Evolutionary conservation across 176 grass and related monocot species (phyloP).

Genomic region (Oryza australiensis): DNA sequence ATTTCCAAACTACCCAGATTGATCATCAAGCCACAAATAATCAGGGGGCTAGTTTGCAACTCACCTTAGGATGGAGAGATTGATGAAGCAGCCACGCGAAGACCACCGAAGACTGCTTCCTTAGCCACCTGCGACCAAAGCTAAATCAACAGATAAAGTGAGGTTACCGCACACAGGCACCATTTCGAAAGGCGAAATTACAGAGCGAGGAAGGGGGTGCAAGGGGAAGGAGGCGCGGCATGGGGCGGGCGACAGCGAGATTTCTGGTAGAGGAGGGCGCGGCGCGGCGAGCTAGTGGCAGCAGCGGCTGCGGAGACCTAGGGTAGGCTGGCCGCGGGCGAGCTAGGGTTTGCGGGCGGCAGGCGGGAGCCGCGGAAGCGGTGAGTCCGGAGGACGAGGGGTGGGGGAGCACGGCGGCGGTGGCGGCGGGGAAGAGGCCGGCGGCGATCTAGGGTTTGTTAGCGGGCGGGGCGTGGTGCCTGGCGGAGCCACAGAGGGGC

Average conservation of each 20-base stretch:
- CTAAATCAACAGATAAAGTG: background rate
- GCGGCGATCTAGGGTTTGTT: background rate
- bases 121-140: background rate
- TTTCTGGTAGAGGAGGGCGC: too few species aligned
- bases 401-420: background rate
- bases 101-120: background rate
- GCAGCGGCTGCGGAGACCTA: background rate
- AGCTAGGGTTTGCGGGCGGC: background rate
- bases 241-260: background rate
- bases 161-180: background rate
- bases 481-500: too few species aligned
- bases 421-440: background rate
- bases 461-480: too few species aligned
- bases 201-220: background rate
- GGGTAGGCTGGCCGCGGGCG: too few species aligned
- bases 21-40: background rate
- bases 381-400: background rate
- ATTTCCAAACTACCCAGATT: background rate
- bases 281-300: background rate
- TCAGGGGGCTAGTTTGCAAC: background rate
- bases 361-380: too few species aligned
- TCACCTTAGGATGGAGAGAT: background rate
- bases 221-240: background rate
- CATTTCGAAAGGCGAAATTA: background rate
- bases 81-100: background rate